Percentiles rank a stretch among this genome's conserved stretches.
These are phyloP conservation scores for Phytophthora citricola DNA, from an alignment of 352 stramenopile genomes.

Conservation along the genomic window DNA sequence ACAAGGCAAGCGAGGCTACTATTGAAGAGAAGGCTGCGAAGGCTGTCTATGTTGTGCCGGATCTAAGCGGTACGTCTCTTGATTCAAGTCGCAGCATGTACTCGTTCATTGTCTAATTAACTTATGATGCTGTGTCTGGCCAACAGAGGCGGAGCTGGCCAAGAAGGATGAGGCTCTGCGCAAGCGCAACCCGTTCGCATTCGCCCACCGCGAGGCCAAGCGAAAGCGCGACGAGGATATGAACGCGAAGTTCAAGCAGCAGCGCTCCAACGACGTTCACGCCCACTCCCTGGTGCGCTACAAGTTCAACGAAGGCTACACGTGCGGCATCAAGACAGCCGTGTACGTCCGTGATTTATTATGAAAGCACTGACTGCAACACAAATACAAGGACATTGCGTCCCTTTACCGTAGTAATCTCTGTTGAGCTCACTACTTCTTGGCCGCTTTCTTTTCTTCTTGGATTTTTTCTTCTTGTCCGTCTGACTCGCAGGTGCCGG, in stretches of 20 bases:
- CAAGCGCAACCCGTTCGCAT: slow-evolving; percentile 83
- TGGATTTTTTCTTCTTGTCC: slow-evolving; percentile 48
- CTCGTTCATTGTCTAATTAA: too few species aligned
- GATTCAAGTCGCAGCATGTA: background rate
- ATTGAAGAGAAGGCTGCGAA: slow-evolving; percentile 41
- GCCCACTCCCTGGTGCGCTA: slow-evolving; percentile 71
- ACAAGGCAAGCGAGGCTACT: slow-evolving; percentile 25
- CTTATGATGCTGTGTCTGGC: slow-evolving; percentile 1
- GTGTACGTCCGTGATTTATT: slow-evolving; percentile 90
- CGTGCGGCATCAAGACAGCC: slow-evolving; percentile 88
- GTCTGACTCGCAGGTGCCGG: slow-evolving; percentile 1
- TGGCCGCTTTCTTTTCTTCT: slow-evolving; percentile 48
- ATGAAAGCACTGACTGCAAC: slow-evolving; percentile 40
- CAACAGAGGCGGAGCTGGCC: slow-evolving; percentile 59
- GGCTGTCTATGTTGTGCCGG: slow-evolving; percentile 52
- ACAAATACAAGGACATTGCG: slow-evolving; percentile 4
- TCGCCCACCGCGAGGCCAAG: slow-evolving; percentile 82
- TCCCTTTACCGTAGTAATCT: background rate
- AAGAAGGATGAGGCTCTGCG: slow-evolving; percentile 69
- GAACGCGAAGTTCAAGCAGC: slow-evolving; percentile 49
- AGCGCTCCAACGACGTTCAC: slow-evolving; percentile 25
- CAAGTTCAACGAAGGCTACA: slow-evolving; percentile 93
- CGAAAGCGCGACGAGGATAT: slow-evolving; percentile 67
- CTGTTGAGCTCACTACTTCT: slow-evolving; percentile 17
- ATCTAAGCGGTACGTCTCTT: slow-evolving; percentile 57